Evolutionary conservation across 2,329 filamentous ascomycete species (phyloP), one percentile per base, ranked within the genome.

Genomic region (Dactylellina cionopaga): DNA sequence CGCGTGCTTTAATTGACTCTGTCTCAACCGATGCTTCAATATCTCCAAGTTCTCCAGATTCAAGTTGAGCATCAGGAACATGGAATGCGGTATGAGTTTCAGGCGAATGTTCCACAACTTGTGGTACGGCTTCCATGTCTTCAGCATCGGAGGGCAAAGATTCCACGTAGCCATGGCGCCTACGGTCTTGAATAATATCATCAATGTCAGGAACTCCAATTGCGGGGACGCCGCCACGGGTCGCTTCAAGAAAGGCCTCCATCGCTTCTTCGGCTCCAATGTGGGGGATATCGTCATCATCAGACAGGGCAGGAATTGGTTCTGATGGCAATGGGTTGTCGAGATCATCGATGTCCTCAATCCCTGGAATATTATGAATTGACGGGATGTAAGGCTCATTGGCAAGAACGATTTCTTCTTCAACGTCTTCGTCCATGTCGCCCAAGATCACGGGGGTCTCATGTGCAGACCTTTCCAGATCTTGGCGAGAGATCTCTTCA

Each of bases 61-160:
- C 17, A 17, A 5, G 5, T 24, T 22, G 3, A 17, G 15, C 19
- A 3, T 46, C 5, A 5, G n/a, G 44, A n/a, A n/a, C n/a, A n/a
- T n/a, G n/a, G n/a, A n/a, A n/a, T n/a, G n/a, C n/a, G 24, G 46
- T 4, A 10, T 46, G 44, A 4, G 7, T 31, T 1, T 33, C 10
- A 25, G 58, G 37, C 22, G 24, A 1, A 1, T 33, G 22, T 2
- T 43, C 41, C n/a, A 15, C 7, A 7, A 43, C 29, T 33, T 5
- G 29, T 39, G 41, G 60, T 7, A 33, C 19, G n/a, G 51, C n/a
- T n/a, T 54, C 39, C 39, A 56, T 49, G 24, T 58, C 55, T 47
- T 51, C 69, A 2, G 27, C 52, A 31, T 74, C 69, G 15, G 62
- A 74, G 10, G 62, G 43, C 11, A 74, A 35, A 22, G 69, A 74